Evolutionary conservation across 148 eudicot genomes (phyloP).

Genomic region (Suaeda aralocaspica): DNA sequence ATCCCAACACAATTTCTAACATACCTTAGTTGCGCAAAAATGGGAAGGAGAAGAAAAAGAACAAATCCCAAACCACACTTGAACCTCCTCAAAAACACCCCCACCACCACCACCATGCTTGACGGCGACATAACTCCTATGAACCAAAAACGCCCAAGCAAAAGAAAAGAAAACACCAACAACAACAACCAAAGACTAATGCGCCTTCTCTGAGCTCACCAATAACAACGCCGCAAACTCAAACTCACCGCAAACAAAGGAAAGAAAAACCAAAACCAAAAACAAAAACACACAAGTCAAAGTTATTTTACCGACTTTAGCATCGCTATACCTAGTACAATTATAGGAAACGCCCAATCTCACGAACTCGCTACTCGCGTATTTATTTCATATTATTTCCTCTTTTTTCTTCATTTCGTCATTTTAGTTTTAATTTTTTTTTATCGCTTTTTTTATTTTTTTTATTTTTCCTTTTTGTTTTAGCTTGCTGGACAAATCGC

Average conservation of each 20-base stretch:
- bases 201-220: background rate
- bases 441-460: background rate
- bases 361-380: conserved; percentile 94
- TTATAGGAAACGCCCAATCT: conserved; percentile 85
- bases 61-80: background rate
- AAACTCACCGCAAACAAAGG: background rate
- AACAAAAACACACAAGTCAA: conserved; percentile 26
- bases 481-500: conserved; percentile 99
- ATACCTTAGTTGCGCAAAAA: background rate
- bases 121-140: background rate
- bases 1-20: background rate
- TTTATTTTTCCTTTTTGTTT: conserved; percentile 12
- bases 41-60: conserved; percentile 26
- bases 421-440: background rate
- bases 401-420: conserved; percentile 8
- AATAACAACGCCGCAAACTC: background rate
- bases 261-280: background rate
- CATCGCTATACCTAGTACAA: conserved; percentile 76
- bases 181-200: background rate
- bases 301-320: too few relatives aligned
- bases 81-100: conserved; percentile 11
- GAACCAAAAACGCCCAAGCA: conserved; percentile 10
- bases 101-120: too few relatives aligned
- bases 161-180: conserved; percentile 7
- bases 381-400: too few relatives aligned